Evolutionary conservation across 2,329 filamentous ascomycete genomes (phyloP), one percentile per base, ranked within the genome.

Genomic region (Scedosporium apiospermum): DNA sequence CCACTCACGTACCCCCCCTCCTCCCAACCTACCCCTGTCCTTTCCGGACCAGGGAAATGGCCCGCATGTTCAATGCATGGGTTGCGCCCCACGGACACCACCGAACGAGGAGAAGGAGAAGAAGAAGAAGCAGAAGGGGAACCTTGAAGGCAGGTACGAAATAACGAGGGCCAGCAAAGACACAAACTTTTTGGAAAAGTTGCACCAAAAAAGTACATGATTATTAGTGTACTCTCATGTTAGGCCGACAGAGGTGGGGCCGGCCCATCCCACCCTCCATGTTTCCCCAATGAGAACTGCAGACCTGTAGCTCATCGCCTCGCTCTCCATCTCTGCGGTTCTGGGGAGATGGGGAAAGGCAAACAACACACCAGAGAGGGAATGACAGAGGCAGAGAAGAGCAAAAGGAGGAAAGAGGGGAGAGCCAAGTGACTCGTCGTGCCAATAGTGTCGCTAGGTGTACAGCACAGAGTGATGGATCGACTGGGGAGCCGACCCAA

Each of bases 71-170:
- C 51, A 34, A 34, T 49, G 41, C 42, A 60, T 51, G 58, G 58
- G 38, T 60, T 60, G 38, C 60, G 60, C 60, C 60, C 60, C 60
- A 62, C 60, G 42, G 60, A 18, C 60, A 62, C 60, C 26, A 62
- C 60, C 46, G 49, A 41, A 7, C 18, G 44, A 21, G 23, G 21
- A 49, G 34, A 26, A 38, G 9, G 30, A 23, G 44, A 38, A 34
- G 30, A 23, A 23, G 16, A 21, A 49, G 34, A 51, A 30, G 59
- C 7, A 23, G 44, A 38, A 34, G 30, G 30, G 34, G 34, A 38
- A 38, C 34, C 34, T 12, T 12, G 34, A 38, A 38, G 34, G 34
- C 34, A 38, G 34, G 34, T 38, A 38, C 34, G 34, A 38, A 38
- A 38, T 38, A 38, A 3, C 34, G 9, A 14, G 34, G 34, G 34